Base-by-base conservation (phyloP, 805 yeast species). In the Isabelozyma rhagii region DNA sequence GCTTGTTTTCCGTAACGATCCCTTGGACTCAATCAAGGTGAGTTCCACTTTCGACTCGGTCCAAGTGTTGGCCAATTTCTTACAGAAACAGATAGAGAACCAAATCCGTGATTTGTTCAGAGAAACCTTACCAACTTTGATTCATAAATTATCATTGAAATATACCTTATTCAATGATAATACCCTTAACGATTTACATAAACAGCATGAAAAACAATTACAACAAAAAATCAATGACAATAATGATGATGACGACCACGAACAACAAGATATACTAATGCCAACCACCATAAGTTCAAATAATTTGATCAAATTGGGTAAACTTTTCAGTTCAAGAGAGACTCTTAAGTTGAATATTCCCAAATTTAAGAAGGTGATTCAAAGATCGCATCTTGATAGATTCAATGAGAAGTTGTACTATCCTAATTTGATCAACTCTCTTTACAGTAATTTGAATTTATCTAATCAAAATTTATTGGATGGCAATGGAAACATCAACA, bases 31-130 rank as follows among this genome's bases (percentile, higher is more conserved):
- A 17, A 89, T 90, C 53, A 84, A 83, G 57, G 96, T 90, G 11
- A 82, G 84, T 53, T 87, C 96, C 5, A 85, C 96, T n/a, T 90
- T 90, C 66, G 96, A 90, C 68, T 81, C 84, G 40, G 86, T 90
- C 42, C 87, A 86, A 46, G 91, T 91, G 1, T 81, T 90, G 57
- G 94, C 96, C n/a, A 79, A 82, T 51, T 87, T 89, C 56, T 68
- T 90, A 53, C 96, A 90, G 62, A 79, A 80, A 43, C 94, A 89
- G 62, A 90, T 90, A 51, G 96, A 90, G 62, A 78, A 75, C 47
- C 94, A 88, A 63, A 84, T 90, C 34, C 72, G 96, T 47, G 89
- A 85, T 46, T 72, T 90, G 53, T 90, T 90, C 68, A 75, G 94
- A 52, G 97, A 90, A 62, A 86, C 89, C 47, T 75, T 90, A 47